A percentile compares a stretch with the other conserved stretches of the same genome.
Conservation (phyloP, 129 eudicot species). For the Ambrosia artemisiifolia region DNA sequence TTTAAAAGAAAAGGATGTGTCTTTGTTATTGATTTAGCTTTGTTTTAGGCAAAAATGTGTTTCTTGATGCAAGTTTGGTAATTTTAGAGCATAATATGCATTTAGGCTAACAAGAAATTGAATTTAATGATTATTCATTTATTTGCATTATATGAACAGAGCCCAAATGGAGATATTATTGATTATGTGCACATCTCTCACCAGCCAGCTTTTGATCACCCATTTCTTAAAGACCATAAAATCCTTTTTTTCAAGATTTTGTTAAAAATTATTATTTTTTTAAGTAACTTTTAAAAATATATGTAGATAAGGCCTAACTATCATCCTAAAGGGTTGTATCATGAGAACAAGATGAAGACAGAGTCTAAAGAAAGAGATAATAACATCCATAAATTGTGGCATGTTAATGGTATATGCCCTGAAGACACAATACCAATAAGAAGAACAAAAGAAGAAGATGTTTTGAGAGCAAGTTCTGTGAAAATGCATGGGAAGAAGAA, state of each 20-base stretch:
- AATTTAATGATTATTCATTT: slow-evolving; percentile 8
- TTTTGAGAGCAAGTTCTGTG: slow-evolving; percentile 86
- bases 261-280: not conserved
- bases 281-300: not conserved
- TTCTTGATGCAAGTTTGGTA: slow-evolving; percentile 16
- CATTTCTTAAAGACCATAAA: slow-evolving; percentile 91
- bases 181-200: slow-evolving; percentile 89
- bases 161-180: slow-evolving; percentile 86
- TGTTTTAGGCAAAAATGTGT: slow-evolving; percentile 11
- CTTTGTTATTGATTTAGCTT: slow-evolving; percentile 10
- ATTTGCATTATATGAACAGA: slow-evolving; percentile 44
- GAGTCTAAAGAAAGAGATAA: slow-evolving; percentile 38
- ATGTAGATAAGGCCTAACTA: slow-evolving; percentile 73
- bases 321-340: slow-evolving; percentile 80
- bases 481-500: slow-evolving; percentile 76
- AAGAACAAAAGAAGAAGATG: slow-evolving; percentile 87
- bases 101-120: slow-evolving; percentile 7
- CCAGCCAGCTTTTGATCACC: slow-evolving; percentile 96
- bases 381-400: slow-evolving; percentile 77
- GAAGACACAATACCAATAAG: slow-evolving; percentile 79
- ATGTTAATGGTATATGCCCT: slow-evolving; percentile 69
- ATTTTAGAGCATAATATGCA: slow-evolving; percentile 4
- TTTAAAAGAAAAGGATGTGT: not conserved
- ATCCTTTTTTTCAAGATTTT: slow-evolving; percentile 38
- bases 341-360: slow-evolving; percentile 54